phyloP scores from a whole-genome alignment of 768 basidiomycete genomes.

The Exsudoporus frostii region DNA sequence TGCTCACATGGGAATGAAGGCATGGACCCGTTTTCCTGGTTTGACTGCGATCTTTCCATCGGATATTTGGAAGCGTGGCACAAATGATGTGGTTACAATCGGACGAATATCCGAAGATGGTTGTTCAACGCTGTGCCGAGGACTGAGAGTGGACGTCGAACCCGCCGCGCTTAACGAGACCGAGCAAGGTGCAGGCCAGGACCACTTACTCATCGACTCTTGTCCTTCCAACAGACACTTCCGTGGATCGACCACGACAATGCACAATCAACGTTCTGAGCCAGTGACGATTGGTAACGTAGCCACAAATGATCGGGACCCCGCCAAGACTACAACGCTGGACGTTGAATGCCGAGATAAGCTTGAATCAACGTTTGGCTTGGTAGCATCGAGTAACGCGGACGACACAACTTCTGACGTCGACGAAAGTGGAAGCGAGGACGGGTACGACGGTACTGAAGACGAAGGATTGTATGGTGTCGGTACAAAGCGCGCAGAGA shows the following conservation, averaged over 20 bases:
- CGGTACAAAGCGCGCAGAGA: background rate
- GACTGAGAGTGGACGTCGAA: background rate
- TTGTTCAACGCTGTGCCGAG: background rate
- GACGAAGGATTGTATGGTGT: background rate
- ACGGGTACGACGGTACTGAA: background rate
- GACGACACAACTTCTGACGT: background rate
- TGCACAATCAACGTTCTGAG: background rate
- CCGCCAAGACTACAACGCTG: background rate
- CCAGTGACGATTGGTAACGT: background rate
- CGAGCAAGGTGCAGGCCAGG: background rate
- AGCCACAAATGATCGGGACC: background rate
- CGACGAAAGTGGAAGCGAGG: background rate
- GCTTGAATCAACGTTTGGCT: background rate
- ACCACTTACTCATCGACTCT: background rate
- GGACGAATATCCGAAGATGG: background rate
- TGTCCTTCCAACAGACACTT: too few relatives aligned
- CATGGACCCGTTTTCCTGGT: background rate
- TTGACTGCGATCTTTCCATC: background rate
- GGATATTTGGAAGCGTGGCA: background rate
- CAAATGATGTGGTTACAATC: background rate
- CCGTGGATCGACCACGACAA: background rate
- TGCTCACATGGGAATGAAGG: background rate
- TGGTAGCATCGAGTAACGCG: background rate
- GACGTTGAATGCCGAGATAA: background rate
- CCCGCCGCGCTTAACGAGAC: background rate